These are phyloP conservation scores for Thelephora ganbajun DNA, from an alignment of 768 basidiomycete species.

Conservation along the genomic window DNA sequence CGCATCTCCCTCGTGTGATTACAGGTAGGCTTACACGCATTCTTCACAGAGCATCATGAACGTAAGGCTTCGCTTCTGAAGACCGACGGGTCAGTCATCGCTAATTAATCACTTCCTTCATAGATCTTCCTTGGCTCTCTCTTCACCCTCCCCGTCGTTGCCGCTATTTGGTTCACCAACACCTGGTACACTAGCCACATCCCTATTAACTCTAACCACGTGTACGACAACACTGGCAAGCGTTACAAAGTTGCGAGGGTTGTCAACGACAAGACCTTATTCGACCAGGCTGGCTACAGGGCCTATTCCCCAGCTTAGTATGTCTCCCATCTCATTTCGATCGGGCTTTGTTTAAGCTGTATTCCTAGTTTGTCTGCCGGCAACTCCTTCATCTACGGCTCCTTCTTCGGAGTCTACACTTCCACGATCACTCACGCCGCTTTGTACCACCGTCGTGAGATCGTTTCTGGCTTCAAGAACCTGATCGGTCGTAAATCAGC, in stretches of 20 bases:
- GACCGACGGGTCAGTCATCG: background rate
- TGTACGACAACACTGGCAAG: conserved; percentile 67
- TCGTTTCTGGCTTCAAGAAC: background rate
- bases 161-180: background rate
- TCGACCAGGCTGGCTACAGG: conserved; percentile 53
- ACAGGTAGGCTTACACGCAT: too few species aligned
- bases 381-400: background rate
- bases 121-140: background rate
- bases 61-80: background rate
- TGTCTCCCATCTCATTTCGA: background rate
- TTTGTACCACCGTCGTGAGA: conserved; percentile 44
- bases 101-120: background rate
- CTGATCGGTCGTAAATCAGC: background rate
- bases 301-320: conserved; percentile 53
- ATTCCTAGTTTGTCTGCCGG: background rate
- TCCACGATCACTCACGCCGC: conserved; percentile 58
- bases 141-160: background rate
- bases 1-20: background rate
- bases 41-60: background rate
- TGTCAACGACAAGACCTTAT: conserved; percentile 39
- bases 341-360: background rate
- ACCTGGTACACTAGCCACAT: conserved; percentile 40
- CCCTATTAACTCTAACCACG: conserved; percentile 51
- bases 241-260: conserved; percentile 48
- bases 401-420: conserved; percentile 51